Evolutionary conservation across 768 basidiomycete genomes (phyloP), one percentile per base, ranked within the genome.

Genomic region (Brasilioporus rufonigricans): DNA sequence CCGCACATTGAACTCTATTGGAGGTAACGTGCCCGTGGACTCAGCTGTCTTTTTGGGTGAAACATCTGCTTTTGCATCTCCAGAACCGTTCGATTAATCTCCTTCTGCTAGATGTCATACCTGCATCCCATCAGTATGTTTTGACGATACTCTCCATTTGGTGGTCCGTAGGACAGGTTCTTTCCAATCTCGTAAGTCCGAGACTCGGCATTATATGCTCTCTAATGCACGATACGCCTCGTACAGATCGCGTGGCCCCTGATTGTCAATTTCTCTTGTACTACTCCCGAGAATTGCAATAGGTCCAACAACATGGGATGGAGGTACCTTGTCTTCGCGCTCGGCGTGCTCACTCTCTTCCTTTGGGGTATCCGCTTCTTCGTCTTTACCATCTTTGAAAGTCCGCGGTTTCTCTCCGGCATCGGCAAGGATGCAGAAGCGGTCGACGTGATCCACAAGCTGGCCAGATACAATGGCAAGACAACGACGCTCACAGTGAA

Each of bases 231-330:
- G 5, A 53, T 23, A 12, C 5, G 6, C 18, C 3, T 3, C 16
- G n/a, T 41, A 24, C 38, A 81, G 80, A 62, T 85, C 55, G 82
- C 83, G 1, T 84, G 83, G 83, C 81, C 83, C 2, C 63, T 85
- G 24, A 80, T 84, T 14, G 72, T 79, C 14, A 79, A 81, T 57
- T 77, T 78, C 56, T 80, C 83, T 7, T 85, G 84, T 56, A 50
- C 73, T 0, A 59, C 65, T 4, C 18, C 69, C 0, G 55, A 52
- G 7, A 60, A 70, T 4, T 80, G 80, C 56, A 54, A 72, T 35
- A 75, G 71, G 45, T 64, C 72, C 3, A 58, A 78, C 19, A 85
- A 85, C 58, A 84, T 82, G 83, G 83, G 84, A 23, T 85, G 84
- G 84, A 73, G 84, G 27, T 84, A 85, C 61, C 74, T 83, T 24